Percentiles rank a stretch among this genome's conserved stretches.
These are phyloP conservation scores for Xenosphaeropsis pyriputrescens DNA, from an alignment of 2,329 filamentous ascomycete species.

Conservation along the genomic window DNA sequence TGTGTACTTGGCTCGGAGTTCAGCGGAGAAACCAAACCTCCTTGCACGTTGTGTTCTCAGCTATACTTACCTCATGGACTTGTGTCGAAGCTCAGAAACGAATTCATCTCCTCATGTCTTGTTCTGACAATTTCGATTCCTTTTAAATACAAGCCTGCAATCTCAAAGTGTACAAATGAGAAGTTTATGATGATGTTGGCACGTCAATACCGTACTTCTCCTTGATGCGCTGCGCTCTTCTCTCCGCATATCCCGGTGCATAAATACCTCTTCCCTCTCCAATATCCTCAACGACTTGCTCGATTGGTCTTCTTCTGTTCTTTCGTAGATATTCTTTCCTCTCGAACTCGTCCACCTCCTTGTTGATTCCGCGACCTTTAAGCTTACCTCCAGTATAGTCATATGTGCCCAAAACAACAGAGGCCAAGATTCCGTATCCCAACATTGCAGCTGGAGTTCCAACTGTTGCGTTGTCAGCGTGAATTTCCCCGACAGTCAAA, in stretches of 20 bases:
- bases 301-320: slow-evolving; percentile 44
- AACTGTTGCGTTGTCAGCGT: slow-evolving; percentile 20
- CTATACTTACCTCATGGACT: too few species aligned
- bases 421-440: slow-evolving; percentile 44
- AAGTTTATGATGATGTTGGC: slow-evolving; percentile 14
- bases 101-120: too few species aligned
- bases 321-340: slow-evolving; percentile 47
- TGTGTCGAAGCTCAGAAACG: too few species aligned
- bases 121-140: too few species aligned
- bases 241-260: slow-evolving; percentile 51
- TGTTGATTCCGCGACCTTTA: slow-evolving; percentile 31
- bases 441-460: slow-evolving; percentile 48
- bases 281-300: slow-evolving; percentile 50
- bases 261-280: slow-evolving; percentile 64
- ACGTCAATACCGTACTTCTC: slow-evolving; percentile 59
- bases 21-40: too few species aligned
- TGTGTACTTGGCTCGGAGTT: too few species aligned
- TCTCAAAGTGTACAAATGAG: slow-evolving; percentile 1
- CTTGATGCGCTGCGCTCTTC: slow-evolving; percentile 51
- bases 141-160: too few species aligned
- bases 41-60: too few species aligned
- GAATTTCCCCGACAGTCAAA: neutral
- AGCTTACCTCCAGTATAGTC: slow-evolving; percentile 47
- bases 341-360: slow-evolving; percentile 45
- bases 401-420: slow-evolving; percentile 40